phyloP scores from a whole-genome alignment of 2,329 filamentous ascomycete genomes.

The Cercospora zeae-maydis region DNA sequence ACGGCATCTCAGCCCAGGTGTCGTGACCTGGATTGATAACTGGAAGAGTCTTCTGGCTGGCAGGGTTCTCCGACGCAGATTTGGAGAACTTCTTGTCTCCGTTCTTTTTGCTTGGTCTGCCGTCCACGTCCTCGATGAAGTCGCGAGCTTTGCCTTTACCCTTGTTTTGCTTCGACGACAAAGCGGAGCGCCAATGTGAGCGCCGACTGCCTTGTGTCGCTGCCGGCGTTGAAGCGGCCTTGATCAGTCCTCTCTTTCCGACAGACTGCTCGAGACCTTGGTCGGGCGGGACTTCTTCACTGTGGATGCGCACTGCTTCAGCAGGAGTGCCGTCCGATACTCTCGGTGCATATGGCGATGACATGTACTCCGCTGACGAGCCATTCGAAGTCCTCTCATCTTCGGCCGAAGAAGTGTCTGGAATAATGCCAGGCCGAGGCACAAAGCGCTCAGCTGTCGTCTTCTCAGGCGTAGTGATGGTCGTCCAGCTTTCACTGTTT shows the following conservation, averaged over 20 bases:
- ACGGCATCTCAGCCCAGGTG: constrained; percentile 10
- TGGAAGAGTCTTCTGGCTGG: background rate
- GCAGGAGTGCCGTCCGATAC: background rate
- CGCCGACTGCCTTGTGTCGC: background rate
- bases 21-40: constrained; percentile 13
- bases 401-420: constrained; percentile 1
- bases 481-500: background rate
- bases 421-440: background rate
- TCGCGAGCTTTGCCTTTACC: constrained; percentile 2
- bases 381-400: background rate
- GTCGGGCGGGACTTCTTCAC: background rate
- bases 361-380: background rate
- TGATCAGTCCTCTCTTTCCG: background rate
- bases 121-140: background rate
- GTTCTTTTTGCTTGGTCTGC: background rate
- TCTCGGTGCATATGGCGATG: background rate
- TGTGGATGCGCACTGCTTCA: background rate
- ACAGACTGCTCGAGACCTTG: background rate
- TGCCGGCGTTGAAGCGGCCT: background rate
- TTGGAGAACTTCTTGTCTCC: background rate
- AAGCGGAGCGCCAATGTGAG: background rate
- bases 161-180: background rate
- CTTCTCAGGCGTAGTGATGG: constrained; percentile 5
- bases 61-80: background rate
- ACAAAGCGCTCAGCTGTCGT: background rate